Evolutionary conservation across 1,284 basidiomycete species (phyloP).

Genomic region (Anthracocystis walkeri): DNA sequence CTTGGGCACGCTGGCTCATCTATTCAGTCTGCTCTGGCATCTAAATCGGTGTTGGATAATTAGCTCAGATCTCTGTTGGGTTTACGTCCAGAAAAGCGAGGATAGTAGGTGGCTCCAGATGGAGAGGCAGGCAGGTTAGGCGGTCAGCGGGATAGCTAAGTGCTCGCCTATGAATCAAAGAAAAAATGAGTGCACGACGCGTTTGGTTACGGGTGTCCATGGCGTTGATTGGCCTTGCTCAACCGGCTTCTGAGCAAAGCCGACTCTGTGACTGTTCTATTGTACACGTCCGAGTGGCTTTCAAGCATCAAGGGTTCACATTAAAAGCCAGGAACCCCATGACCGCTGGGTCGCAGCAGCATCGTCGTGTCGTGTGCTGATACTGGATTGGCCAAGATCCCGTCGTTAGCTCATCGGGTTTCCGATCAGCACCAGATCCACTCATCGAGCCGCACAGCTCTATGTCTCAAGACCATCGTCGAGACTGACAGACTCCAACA

Average conservation of each 20-base stretch:
- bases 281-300: too few relatives aligned
- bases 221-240: slow-evolving; percentile 9
- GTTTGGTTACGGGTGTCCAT: not conserved
- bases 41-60: not conserved
- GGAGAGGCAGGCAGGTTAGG: not conserved
- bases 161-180: not conserved
- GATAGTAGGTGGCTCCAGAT: not conserved
- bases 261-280: too few relatives aligned
- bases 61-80: not conserved
- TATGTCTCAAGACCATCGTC: too few relatives aligned
- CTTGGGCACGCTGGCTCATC: not conserved
- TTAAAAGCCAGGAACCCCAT: slow-evolving; percentile 3
- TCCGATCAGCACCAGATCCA: too few relatives aligned
- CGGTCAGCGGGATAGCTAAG: not conserved
- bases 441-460: too few relatives aligned
- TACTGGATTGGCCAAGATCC: not conserved
- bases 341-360: not conserved
- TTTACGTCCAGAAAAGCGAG: not conserved
- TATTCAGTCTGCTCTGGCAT: not conserved
- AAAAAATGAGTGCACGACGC: slow-evolving; percentile 1
- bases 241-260: not conserved
- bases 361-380: not conserved
- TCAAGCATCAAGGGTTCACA: not conserved
- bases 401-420: too few relatives aligned
- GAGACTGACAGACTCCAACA: too few relatives aligned